Evolutionary conservation across 768 basidiomycete species (phyloP), one percentile per base, ranked within the genome.

Genomic region (Trametes coccinea): DNA sequence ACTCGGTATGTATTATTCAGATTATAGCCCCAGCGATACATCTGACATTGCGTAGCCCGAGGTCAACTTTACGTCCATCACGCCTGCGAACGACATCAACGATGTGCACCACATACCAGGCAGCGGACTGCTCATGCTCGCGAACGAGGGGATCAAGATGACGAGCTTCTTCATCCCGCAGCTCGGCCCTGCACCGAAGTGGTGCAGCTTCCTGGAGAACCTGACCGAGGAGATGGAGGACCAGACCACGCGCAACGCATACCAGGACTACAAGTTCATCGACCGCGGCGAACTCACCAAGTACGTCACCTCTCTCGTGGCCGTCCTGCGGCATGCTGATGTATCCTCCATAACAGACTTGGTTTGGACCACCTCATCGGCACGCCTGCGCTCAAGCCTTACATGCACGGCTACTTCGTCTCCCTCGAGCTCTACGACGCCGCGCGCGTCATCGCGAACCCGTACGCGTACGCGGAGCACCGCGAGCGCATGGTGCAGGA

Each of bases 341-440:
- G 39, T 48, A 33, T 52, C 53, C 34, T 31, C 47, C 17, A 49
- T 63, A 59, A 41, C 69, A 96, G 94, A 39, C 86, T 99, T 63
- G 92, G 95, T n/a, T 76, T 99, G 72, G 91, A 95, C 66, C 93
- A 96, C 72, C 92, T 99, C 68, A 78, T 97, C 65, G 97, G 97
- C 53, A 96, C 95, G 5, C 88, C 94, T 22, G 87, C 91, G 16
- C 91, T 98, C 80, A 96, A 96, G 75, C 97, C 97, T 4, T 99
- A 98, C 77, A 98, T 99, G 96, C 97, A 99, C 75, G 97, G 97
- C 45, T 98, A 95, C 84, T 98, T 99, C 79, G 76, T 98, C 64
- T 92, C 95, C 4, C 87, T 98, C 76, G 93, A 94, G 69, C 84
- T 98, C 5, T 98, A 98, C 78, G 93, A 95, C 68, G 90, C 95